Base-by-base conservation (phyloP, 2,329 filamentous ascomycete species). In the Periconia sp. region DNA sequence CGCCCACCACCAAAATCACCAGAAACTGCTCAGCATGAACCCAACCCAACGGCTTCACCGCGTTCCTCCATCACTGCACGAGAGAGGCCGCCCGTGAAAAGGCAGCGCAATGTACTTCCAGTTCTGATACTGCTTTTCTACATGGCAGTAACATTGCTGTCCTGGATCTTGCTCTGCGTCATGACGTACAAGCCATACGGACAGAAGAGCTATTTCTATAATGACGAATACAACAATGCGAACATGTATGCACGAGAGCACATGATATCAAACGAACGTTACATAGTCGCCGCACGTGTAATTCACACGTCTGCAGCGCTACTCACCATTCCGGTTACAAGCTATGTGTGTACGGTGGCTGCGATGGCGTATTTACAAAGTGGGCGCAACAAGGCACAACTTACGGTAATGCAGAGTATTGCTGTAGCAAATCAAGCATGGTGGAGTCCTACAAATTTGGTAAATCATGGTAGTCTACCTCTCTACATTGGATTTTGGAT, bases 381-480 rank as follows among this genome's bases (percentile, higher is more conserved):
- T 17, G 53, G 50, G 14, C 30, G 20, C 27, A 17, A 45, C 18
- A 49, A 50, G 47, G 45, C 19, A 31, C 52, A 42, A 30, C 41
- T 60, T 14, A 53, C 42, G 6, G 20, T 60, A 20, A 52, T 47
- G 31, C 52, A 60, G 40, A 40, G 48, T 9, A 52, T 55, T 45
- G 57, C 55, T 6, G 44, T 60, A 10, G 55, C 57, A 8, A 55
- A 60, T 41, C 52, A 49, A 14, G 55, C 50, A 13, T 60, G 57
- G 57, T 18, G 50, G 9, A 55, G 52, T 27, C 52, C 51, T 13
- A 35, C 45, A 19, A 41, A 37, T 2, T 46, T 41, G 44, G 18
- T 18, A 8, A 45, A 33, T 15, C n/a, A 50, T 11, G 54, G 54
- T 3, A 54, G 54, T 37, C 40, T 54, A 23, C 56, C 51, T 30